Conservation (phyloP, 2,329 filamentous ascomycete genomes). For the Massarina eburnea region DNA sequence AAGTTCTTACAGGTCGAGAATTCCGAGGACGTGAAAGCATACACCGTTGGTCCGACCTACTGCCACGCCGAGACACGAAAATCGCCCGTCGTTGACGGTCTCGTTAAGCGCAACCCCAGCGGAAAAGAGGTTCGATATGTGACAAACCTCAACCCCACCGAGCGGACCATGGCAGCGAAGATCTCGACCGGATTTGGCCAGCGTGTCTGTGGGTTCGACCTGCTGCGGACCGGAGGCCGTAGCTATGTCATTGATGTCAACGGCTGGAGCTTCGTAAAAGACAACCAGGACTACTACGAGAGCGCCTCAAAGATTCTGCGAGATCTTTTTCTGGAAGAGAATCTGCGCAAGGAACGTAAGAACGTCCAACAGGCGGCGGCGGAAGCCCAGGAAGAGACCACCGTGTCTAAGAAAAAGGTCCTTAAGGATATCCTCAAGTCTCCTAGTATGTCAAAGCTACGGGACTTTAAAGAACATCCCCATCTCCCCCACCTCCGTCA, state of each 20-base stretch:
- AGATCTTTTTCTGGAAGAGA: constrained; percentile 85
- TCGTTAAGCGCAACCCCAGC: constrained; percentile 94
- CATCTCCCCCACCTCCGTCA: constrained; percentile 41
- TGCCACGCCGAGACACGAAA: constrained; percentile 98
- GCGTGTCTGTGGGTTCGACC: constrained; percentile 91
- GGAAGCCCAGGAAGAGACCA: constrained; percentile 23
- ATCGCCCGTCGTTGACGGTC: constrained; percentile 92
- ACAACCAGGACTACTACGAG: constrained; percentile 98
- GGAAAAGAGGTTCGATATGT: constrained; percentile 97
- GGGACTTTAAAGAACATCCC: constrained; percentile 53
- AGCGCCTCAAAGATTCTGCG: constrained; percentile 83
- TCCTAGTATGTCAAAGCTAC: constrained; percentile 64
- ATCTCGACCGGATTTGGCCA: constrained; percentile 93
- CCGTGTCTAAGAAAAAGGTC: constrained; percentile 39
- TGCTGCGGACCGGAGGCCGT: constrained; percentile 82
- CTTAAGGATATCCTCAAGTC: constrained; percentile 65
- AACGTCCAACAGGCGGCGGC: constrained; percentile 45
- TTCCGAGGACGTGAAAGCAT: constrained; percentile 96
- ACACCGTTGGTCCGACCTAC: constrained; percentile 89
- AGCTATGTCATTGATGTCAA: constrained; percentile 99
- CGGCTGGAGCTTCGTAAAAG: constrained; percentile 99
- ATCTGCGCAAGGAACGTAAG: constrained; percentile 58
- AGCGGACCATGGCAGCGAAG: constrained; percentile 82
- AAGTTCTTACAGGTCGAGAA: constrained; percentile 97
- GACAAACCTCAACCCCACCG: constrained; percentile 76